These are phyloP conservation scores for Phytopythium vexans DNA, from an alignment of 352 stramenopile species.

Conservation along the genomic window DNA sequence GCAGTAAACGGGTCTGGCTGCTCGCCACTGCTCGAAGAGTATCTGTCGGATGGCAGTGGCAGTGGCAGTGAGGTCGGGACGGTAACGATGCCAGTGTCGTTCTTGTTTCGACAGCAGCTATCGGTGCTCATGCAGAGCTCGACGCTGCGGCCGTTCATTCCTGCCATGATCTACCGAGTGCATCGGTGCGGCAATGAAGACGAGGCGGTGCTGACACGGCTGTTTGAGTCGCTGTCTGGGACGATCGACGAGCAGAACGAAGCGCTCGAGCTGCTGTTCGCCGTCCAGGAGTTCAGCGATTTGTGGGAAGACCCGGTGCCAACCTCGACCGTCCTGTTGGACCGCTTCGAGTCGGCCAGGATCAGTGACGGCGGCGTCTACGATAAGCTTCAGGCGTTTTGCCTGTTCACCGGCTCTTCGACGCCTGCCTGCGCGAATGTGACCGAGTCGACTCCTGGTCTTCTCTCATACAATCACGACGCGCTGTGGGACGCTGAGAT, in stretches of 20 bases:
- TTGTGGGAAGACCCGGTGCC: constrained; percentile 64
- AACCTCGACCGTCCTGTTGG: constrained; percentile 31
- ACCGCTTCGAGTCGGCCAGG: constrained; percentile 38
- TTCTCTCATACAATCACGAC: constrained; percentile 36
- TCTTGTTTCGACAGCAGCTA: constrained; percentile 42
- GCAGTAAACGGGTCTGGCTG: constrained; percentile 23
- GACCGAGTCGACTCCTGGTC: constrained; percentile 3
- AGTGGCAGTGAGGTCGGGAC: constrained; percentile 8
- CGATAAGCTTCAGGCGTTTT: constrained; percentile 49
- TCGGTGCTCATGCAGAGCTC: constrained; percentile 42
- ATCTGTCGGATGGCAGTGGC: neutral
- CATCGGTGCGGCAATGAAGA: constrained; percentile 48
- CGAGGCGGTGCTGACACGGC: constrained; percentile 28
- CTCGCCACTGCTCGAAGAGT: constrained; percentile 14
- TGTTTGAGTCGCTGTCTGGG: constrained; percentile 27
- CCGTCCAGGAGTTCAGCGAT: constrained; percentile 70
- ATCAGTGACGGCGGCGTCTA: constrained; percentile 47
- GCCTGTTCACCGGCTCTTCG: constrained; percentile 48
- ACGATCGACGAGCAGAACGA: constrained; percentile 1
- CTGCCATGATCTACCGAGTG: constrained; percentile 54
- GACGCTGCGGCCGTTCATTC: constrained; percentile 56
- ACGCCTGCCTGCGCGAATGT: constrained; percentile 27
- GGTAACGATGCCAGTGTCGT: constrained; percentile 27
- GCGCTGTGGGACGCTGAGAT: constrained; percentile 24
- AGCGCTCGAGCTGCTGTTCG: constrained; percentile 41